Base-by-base conservation (phyloP, 345 rosid genomes). In the Camelina sativa region DNA sequence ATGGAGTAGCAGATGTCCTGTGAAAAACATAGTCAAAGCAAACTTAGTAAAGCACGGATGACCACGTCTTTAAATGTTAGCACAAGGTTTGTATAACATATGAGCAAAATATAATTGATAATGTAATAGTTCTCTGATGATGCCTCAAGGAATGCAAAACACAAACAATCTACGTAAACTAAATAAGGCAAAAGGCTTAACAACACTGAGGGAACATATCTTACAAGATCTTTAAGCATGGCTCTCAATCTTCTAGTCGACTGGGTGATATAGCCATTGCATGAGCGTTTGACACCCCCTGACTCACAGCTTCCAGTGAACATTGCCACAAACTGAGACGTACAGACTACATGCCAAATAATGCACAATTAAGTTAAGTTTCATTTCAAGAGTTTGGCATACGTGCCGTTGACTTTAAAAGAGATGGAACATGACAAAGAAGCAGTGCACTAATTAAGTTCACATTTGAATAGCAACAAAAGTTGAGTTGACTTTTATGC, bases 311-410 rank as follows among this genome's bases (percentile, higher is more conserved):
- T 60, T 55, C 75, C 81, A 53, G 82, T 85, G 75, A 95, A 92
- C 97, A 95, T 86, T 81, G 85, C 96, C 79, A 92, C 90, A 79
- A 92, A 95, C 76, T 95, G 88, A 51, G 97, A 83, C 77, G 97
- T 86, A 55, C 92, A 90, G 43, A 88, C 99, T 95, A 77, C 79
- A 83, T 65, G 25, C 43, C 47, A 10, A 66, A 67, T 13, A 51
- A 71, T 37, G 71, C 25, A 72, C 48, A 61, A 13, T 19, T 9
- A 73, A 60, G 6, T 52, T 22, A 6, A 62, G 61, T 54, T 23
- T 73, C 25, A 52, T 35, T 38, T 61, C 50, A 53, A 35, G 46
- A 17, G 51, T 55, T 9, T 6, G 5, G 10, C 53, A 38, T 58
- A 19, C 30, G 28, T 25, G 38, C 20, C 30, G 54, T 23, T 38